A percentile compares a stretch with the other conserved stretches of the same genome.
phyloP scores from a whole-genome alignment of 345 rosid genomes.

The Excoecaria cochinchinensis region DNA sequence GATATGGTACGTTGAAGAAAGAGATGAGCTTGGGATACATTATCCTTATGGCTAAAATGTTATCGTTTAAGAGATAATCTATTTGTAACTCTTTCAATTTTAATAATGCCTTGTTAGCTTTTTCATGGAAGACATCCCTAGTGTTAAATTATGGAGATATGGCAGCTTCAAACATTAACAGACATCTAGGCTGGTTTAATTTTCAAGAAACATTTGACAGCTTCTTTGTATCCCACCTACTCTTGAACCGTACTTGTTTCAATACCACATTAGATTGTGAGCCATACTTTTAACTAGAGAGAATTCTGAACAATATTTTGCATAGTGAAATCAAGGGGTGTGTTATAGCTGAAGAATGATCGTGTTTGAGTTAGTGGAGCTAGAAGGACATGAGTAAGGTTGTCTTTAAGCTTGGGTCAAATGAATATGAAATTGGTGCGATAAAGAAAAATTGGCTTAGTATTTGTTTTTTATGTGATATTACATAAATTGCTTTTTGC shows the following conservation, averaged over 20 bases:
- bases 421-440: neutral
- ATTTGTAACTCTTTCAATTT: neutral
- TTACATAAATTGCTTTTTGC: neutral
- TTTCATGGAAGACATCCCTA: neutral
- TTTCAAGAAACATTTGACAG: neutral
- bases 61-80: neutral
- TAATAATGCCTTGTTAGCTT: neutral
- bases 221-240: neutral
- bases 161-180: neutral
- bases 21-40: neutral
- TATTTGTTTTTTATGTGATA: neutral
- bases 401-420: neutral
- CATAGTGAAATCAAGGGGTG: neutral
- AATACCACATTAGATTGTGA: neutral
- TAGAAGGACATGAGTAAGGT: neutral
- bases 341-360: neutral
- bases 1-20: neutral
- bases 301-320: neutral
- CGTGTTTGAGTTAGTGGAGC: neutral
- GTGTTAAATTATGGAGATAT: neutral
- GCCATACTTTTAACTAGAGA: neutral
- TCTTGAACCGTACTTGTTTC: neutral
- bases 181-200: neutral
- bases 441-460: neutral
- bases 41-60: neutral